Evolutionary conservation across 2,329 filamentous ascomycete genomes (phyloP), one percentile per base, ranked within the genome.

Genomic region (Exophiala mesophila): DNA sequence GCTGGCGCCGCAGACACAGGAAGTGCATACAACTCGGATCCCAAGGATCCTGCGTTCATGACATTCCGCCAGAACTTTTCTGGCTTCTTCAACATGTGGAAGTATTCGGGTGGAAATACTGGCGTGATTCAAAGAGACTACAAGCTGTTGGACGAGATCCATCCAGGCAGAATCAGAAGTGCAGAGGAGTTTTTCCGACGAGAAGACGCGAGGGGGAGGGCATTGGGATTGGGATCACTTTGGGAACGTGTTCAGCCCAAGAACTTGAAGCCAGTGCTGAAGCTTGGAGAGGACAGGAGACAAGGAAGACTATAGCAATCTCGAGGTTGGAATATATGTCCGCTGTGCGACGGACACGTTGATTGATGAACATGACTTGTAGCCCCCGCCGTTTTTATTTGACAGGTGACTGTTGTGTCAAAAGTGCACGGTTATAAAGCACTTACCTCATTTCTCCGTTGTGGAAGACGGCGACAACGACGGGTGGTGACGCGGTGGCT

Each of bases 71-170:
- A 71, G 33, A 77, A 76, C 50, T 77, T 77, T 49, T 67, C 65
- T 0, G 72, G 65, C 0, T 76, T 71, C 50, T 77, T 72, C 68
- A 70, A 65, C 41, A 45, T 69, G 39, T 77, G 65, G 61, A 64
- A 59, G 33, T 39, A 64, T 40, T 67, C 66, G 1, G 65, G 64
- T 0, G 62, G 59, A 0, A 69, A 71, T 39, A 54, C 57, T 19
- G 68, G 67, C 0, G 48, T 75, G 4, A 50, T 74, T 2, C 55
- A 56, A 44, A 63, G 72, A 36, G 67, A 77, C 52, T 75, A 74
- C 52, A 58, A 52, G 10, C 47, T 76, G 13, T 55, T 78, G 30
- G 73, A 77, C 52, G 63, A 71, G 57, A 76, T 78, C 36, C 64
- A 71, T 53, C 73, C 74, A 0, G 53, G 54, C 1, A 60, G 74